phyloP scores from a whole-genome alignment of 495 filamentous ascomycete species.

The Talaromyces ruber region DNA sequence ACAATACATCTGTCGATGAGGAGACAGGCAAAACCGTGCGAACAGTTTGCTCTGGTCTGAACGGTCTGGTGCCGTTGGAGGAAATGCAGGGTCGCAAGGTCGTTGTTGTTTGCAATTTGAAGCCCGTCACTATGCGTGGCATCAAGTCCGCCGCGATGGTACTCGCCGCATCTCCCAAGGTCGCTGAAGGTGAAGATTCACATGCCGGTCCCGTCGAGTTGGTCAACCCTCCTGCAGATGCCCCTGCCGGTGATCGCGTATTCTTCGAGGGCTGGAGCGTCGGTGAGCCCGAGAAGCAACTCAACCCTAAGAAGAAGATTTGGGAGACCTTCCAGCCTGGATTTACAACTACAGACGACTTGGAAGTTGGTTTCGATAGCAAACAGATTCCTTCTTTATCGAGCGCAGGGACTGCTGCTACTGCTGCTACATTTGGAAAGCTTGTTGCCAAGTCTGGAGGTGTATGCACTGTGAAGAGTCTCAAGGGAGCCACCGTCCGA shows the following conservation, averaged over 20 bases:
- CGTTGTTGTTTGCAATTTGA: conserved; percentile 90
- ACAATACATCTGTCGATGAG: conserved; percentile 69
- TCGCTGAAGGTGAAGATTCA: conserved; percentile 67
- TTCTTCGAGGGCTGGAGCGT: conserved; percentile 85
- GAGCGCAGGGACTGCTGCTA: conserved; percentile 39
- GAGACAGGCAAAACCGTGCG: conserved; percentile 81
- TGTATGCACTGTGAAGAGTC: conserved; percentile 61
- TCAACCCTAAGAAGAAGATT: conserved; percentile 99
- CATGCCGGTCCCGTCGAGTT: conserved; percentile 91
- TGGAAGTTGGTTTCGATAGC: conserved; percentile 74
- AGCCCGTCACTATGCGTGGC: conserved; percentile 97
- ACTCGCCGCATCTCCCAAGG: conserved; percentile 77
- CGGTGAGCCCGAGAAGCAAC: conserved; percentile 80
- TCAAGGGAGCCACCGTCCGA: conserved; percentile 65
- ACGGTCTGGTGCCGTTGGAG: conserved; percentile 82
- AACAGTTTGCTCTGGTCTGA: conserved; percentile 93
- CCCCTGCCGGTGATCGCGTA: conserved; percentile 74
- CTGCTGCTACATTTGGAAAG: conserved; percentile 51
- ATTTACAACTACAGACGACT: conserved; percentile 71
- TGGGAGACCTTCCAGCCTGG: conserved; percentile 95
- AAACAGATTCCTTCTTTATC: conserved; percentile 50
- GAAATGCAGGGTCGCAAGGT: conserved; percentile 97
- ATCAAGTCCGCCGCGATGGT: conserved; percentile 97
- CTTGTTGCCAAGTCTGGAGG: conserved; percentile 63
- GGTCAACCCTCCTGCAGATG: conserved; percentile 72